phyloP scores from a whole-genome alignment of 306 rosid genomes.

The Lablab purpureus region DNA sequence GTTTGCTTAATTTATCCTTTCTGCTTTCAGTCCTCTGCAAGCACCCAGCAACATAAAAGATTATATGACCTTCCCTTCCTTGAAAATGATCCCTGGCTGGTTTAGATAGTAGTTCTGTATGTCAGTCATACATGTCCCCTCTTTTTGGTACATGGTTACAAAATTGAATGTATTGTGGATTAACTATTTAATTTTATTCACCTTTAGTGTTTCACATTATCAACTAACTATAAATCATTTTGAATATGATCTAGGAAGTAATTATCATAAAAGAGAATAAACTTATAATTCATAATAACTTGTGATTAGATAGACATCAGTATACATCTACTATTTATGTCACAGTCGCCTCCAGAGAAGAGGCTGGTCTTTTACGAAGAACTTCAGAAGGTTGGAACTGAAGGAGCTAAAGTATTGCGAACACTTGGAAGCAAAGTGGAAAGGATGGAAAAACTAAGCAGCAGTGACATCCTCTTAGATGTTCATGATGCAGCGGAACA shows the following conservation, averaged over 20 bases:
- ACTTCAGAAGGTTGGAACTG: constrained; percentile 71
- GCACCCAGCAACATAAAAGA: not conserved
- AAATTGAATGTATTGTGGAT: not conserved
- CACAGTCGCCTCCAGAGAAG: constrained; percentile 76
- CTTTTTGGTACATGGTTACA: not conserved
- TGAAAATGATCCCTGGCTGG: not conserved
- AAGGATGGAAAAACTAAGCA: constrained; percentile 72
- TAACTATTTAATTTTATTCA: not conserved
- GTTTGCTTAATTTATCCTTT: not conserved
- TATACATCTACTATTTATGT: not conserved
- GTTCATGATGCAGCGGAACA: constrained; percentile 78
- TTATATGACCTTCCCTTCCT: not conserved
- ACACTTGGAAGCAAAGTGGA: constrained; percentile 76
- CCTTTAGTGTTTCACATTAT: too few relatives aligned
- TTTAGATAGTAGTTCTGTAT: not conserved
- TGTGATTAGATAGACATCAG: not conserved
- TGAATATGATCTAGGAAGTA: too few relatives aligned
- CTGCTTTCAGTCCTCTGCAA: not conserved
- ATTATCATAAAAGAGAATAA: too few relatives aligned
- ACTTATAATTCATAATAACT: too few relatives aligned
- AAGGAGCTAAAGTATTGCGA: constrained; percentile 72
- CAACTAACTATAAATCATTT: too few relatives aligned
- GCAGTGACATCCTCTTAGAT: constrained; percentile 53
- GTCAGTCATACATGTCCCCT: not conserved
- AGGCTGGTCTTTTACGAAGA: constrained; percentile 60